Evolutionary conservation across 306 rosid species (phyloP), one percentile per base, ranked within the genome.

Genomic region (Bauhinia variegata): DNA sequence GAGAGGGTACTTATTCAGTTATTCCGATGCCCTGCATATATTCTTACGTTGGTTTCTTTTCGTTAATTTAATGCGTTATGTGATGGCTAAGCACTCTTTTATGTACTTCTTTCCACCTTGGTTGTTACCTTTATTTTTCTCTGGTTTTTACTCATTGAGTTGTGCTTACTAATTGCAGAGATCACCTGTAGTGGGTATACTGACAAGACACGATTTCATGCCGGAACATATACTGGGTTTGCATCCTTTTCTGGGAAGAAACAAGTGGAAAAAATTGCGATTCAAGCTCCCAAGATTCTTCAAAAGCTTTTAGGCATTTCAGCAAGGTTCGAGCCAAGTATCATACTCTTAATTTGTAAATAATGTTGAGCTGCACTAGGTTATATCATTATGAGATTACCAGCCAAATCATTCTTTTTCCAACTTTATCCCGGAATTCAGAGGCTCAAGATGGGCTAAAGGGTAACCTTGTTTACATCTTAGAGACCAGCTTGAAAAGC

Each of bases 151-250:
- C 58, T 60, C 18, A 64, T 33, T 1, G 15, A 54, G 50, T 49
- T 73, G 43, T 68, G 59, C 70, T 47, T 61, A 59, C 73, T 68
- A 68, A 58, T 51, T 80, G 86, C 99, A 93, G 99, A 77, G 86
- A 79, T 76, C 83, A 34, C 96, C 96, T 0, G 87, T 89, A 43
- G 90, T 86, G 47, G 97, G 99, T 19, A 84, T 93, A 68, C 68
- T 90, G 74, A 93, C 96, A 1, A 78, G 99, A 73, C 99, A 93
- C 12, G 96, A 93, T 74, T 93, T 93, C 80, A 93, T 78, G 85
- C 72, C 96, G 4, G 99, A 90, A 77, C 96, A 93, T 68, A 79
- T 93, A 74, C 43, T 88, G 70, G 76, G 86, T 39, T 79, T 85
- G 85, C 82, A 88, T 68, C 97, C 99, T 16, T 60, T 34, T 78